Percentiles rank a stretch among this genome's conserved stretches.
phyloP scores from a whole-genome alignment of 345 rosid species.

The Boechera retrofracta region DNA sequence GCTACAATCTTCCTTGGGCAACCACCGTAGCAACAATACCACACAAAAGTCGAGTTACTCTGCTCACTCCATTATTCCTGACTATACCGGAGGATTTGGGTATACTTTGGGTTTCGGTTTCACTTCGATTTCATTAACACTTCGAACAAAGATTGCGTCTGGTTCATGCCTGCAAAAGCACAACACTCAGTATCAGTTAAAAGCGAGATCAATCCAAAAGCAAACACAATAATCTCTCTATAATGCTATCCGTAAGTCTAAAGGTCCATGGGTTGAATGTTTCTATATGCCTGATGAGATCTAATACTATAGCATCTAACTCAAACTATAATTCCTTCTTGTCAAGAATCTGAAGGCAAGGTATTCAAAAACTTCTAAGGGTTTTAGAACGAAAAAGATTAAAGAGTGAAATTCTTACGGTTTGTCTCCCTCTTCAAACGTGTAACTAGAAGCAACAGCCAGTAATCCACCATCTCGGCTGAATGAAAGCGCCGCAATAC shows the following conservation, averaged over 20 bases:
- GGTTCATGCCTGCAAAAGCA: constrained; percentile 82
- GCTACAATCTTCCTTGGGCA: background rate
- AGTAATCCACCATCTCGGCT: constrained; percentile 90
- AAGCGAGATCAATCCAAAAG: background rate
- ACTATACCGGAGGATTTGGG: constrained; percentile 73
- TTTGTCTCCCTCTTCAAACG: constrained; percentile 94
- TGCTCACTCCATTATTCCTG: background rate
- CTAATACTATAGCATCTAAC: background rate
- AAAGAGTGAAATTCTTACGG: constrained; percentile 56
- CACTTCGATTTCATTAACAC: constrained; percentile 92
- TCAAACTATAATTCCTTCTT: background rate
- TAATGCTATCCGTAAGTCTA: background rate
- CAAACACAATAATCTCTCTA: background rate
- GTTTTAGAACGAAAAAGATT: background rate
- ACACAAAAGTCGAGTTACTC: constrained; percentile 1
- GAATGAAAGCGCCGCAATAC: constrained; percentile 90
- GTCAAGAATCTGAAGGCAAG: too few relatives aligned
- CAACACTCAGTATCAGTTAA: constrained; percentile 1
- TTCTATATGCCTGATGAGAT: constrained; percentile 1
- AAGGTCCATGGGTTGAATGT: background rate
- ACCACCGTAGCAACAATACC: constrained; percentile 13
- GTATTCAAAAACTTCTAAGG: too few relatives aligned
- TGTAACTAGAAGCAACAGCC: constrained; percentile 97
- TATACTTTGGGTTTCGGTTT: constrained; percentile 90
- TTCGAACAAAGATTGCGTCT: constrained; percentile 83